phyloP scores from a whole-genome alignment of 805 yeast genomes.

The Sungouiella blattae region DNA sequence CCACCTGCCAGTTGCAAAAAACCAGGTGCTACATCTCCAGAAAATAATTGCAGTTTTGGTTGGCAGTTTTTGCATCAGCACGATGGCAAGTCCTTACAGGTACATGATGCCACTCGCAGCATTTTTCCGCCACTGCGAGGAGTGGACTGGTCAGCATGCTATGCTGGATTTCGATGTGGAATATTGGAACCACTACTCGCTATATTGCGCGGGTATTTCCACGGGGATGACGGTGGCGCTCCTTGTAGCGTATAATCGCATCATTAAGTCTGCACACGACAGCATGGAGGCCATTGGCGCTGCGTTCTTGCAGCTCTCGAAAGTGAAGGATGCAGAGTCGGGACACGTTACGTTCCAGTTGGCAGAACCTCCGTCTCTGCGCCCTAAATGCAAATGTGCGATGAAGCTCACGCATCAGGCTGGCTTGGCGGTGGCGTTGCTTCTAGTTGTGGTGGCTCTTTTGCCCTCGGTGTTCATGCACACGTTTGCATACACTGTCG shows the following conservation, averaged over 20 bases:
- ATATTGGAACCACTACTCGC: not conserved
- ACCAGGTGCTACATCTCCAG: not conserved
- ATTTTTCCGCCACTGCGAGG: conserved; percentile 1
- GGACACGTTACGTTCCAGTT: not conserved
- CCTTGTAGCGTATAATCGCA: not conserved
- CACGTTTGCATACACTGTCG: conserved; percentile 20
- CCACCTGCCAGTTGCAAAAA: no score
- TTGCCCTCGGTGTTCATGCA: conserved; percentile 15
- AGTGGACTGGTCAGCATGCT: not conserved
- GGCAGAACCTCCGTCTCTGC: not conserved
- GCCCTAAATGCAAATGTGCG: not conserved
- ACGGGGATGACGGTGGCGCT: not conserved
- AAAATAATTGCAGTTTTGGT: no score
- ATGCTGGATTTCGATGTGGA: not conserved
- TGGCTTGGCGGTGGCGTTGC: not conserved
- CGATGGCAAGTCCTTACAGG: conserved; percentile 1
- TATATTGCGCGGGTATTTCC: not conserved
- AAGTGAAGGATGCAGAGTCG: conserved; percentile 3
- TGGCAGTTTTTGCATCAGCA: not conserved
- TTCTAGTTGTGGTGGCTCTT: conserved; percentile 2
- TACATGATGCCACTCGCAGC: not conserved
- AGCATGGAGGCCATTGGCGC: conserved; percentile 2
- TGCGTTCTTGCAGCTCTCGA: conserved; percentile 4
- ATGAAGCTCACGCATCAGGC: not conserved
- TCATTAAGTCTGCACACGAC: not conserved